Evolutionary conservation across 106 monocot genomes (phyloP).

Genomic region (Allium fistulosum): DNA sequence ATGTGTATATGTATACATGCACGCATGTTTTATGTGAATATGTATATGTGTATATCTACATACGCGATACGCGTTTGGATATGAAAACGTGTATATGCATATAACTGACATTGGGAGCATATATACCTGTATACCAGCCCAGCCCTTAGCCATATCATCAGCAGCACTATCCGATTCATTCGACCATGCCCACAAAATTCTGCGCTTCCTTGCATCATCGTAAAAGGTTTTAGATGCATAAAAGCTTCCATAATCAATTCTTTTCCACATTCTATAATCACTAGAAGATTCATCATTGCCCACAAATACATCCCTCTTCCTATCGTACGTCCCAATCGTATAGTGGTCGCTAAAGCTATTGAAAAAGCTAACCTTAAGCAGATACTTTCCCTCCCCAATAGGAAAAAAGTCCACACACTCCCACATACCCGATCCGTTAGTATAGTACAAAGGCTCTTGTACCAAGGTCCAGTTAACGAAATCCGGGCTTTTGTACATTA

Average conservation of each 20-base stretch:
- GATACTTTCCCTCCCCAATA: constrained; percentile 27
- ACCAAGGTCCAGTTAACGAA: constrained; percentile 21
- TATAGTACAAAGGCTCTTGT: constrained; percentile 2
- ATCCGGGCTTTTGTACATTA: constrained; percentile 18
- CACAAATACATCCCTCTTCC: constrained; percentile 20
- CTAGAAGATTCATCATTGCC: constrained; percentile 25
- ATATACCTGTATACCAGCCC: constrained; percentile 69
- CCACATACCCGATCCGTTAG: constrained; percentile 11
- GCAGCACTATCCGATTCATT: constrained; percentile 45
- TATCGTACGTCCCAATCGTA: constrained; percentile 54
- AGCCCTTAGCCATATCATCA: constrained; percentile 48
- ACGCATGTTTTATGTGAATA: no score
- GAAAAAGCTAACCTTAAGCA: constrained; percentile 74
- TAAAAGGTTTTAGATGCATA: constrained; percentile 81
- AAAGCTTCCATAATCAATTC: constrained; percentile 61
- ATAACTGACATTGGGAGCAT: no score
- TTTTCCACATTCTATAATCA: constrained; percentile 43
- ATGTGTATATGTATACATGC: no score
- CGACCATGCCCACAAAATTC: constrained; percentile 77
- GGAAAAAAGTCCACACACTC: constrained; percentile 19
- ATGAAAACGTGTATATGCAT: no score
- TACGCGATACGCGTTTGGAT: no score
- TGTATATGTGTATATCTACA: no score
- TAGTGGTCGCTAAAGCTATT: constrained; percentile 48
- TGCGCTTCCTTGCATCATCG: constrained; percentile 38